Base-by-base conservation (phyloP, 805 yeast species). In the Candida ascalaphidarum region DNA sequence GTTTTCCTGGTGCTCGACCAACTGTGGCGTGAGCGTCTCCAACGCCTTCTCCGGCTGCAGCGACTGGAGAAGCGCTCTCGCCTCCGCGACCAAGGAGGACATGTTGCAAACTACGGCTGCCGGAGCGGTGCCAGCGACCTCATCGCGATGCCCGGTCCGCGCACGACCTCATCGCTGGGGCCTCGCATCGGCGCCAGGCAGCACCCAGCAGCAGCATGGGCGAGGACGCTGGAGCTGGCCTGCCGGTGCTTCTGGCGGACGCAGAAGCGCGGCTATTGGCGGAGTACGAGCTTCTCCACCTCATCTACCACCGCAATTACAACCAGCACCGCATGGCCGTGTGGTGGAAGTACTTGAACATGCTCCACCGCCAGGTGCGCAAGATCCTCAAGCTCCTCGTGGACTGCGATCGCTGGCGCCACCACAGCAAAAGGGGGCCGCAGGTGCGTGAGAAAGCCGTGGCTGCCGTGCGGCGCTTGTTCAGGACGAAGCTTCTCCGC, bases 311-410 rank as follows among this genome's bases (percentile, higher is more conserved):
- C 42, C 61, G 94, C 36, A 80, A 77, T 51, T 62, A 66, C 29
- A 83, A 83, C 48, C 96, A 86, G 48, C 95, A 84, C 44, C 58
- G 77, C 3, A 68, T 65, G 6, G 68, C 83, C 17, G 44, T 46
- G 7, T 86, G 96, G 95, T 86, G 95, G 89, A 68, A 60, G 34
- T 65, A 71, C 34, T 55, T 86, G 22, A 67, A 74, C 35, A 65
- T 77, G 7, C 43, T 84, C 16, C 81, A 80, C 40, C 65, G 94
- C 22, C 58, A 65, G 24, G 30, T 71, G 14, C 50, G 75, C 11
- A 56, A 56, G 25, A 42, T 74, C 5, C 33, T 74, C 8, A 42
- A 22, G 22, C 30, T 50, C 4, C 30, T 52, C 2, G 25, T 48
- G 18, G 57, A 51, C 26, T 34, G 45, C 5, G 48, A 48, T 44